phyloP scores from a whole-genome alignment of 208 protist genomes.

The Crithidia bombi region DNA sequence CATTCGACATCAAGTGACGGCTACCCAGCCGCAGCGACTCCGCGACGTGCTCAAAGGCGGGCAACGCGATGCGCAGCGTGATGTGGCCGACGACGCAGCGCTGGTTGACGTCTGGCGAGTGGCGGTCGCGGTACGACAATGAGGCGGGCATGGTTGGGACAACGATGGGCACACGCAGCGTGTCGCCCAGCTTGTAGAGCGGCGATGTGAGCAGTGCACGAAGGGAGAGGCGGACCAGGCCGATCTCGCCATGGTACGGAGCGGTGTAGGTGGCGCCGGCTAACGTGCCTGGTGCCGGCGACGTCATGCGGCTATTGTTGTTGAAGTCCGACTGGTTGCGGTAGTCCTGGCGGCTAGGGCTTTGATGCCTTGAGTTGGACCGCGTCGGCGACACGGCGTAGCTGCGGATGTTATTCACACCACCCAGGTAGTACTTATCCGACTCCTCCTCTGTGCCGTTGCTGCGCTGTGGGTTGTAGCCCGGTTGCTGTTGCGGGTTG shows the following conservation, averaged over 20 bases:
- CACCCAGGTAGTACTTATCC: slow-evolving; percentile 16
- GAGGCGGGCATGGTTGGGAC: slow-evolving; percentile 4
- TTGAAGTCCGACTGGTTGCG: neutral
- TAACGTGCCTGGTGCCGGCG: neutral
- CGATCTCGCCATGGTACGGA: slow-evolving; percentile 52
- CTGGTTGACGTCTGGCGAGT: slow-evolving; percentile 12
- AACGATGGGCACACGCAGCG: slow-evolving; percentile 66
- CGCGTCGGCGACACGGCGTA: slow-evolving; percentile 11
- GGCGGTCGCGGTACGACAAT: slow-evolving; percentile 13
- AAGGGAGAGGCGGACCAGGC: slow-evolving; percentile 61
- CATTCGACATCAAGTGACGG: slow-evolving; percentile 34
- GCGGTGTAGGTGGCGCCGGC: neutral
- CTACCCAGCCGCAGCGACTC: slow-evolving; percentile 48
- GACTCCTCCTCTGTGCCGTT: slow-evolving; percentile 8
- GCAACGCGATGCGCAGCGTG: slow-evolving; percentile 62
- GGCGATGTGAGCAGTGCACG: slow-evolving; percentile 66
- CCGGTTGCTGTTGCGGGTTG: neutral
- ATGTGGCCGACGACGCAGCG: slow-evolving; percentile 59
- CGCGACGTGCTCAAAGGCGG: slow-evolving; percentile 71
- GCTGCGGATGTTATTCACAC: slow-evolving; percentile 24
- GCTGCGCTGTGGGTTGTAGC: neutral
- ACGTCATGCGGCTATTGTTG: slow-evolving; percentile 10
- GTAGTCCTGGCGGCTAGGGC: neutral
- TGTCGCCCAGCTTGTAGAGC: slow-evolving; percentile 63
- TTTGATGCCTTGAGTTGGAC: slow-evolving; percentile 20